Conservation (phyloP, 192 early-diverging fungal genomes). For the Kappamyces sp. region DNA sequence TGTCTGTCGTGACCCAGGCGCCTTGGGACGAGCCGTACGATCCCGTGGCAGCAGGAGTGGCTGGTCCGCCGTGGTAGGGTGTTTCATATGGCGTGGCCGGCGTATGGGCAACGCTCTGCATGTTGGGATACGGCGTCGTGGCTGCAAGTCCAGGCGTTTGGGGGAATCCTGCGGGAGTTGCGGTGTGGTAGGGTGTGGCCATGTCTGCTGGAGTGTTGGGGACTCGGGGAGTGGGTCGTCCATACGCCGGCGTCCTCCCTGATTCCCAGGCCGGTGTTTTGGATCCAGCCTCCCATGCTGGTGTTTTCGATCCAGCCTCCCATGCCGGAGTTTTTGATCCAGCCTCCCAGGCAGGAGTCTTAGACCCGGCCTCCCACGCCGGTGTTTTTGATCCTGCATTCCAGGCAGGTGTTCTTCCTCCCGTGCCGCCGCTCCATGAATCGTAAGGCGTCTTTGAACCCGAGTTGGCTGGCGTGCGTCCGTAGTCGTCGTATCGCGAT, state of each 20-base stretch:
- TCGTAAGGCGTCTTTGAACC: conserved; percentile 20
- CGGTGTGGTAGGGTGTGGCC: neutral
- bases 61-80: conserved; percentile 14
- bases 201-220: neutral
- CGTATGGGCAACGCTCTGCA: neutral
- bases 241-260: neutral
- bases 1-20: conserved; percentile 22
- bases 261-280: conserved; percentile 43
- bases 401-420: conserved; percentile 50
- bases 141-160: conserved; percentile 3
- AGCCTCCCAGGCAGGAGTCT: conserved; percentile 65
- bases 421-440: conserved; percentile 22
- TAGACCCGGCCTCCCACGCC: conserved; percentile 55
- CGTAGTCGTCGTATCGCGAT: conserved; percentile 8
- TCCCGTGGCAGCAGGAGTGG: too few relatives aligned
- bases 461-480: conserved; percentile 46
- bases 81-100: conserved; percentile 13
- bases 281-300: conserved; percentile 55
- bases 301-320: conserved; percentile 27
- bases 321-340: conserved; percentile 56
- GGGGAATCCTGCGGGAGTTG: conserved; percentile 3
- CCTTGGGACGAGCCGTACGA: too few relatives aligned
- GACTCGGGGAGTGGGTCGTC: neutral
- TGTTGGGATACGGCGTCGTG: neutral
- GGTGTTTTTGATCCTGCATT: conserved; percentile 46